Percentiles rank a stretch among this genome's conserved stretches.
These are phyloP conservation scores for Grammothele lineata DNA, from an alignment of 768 basidiomycete species.

Conservation along the genomic window DNA sequence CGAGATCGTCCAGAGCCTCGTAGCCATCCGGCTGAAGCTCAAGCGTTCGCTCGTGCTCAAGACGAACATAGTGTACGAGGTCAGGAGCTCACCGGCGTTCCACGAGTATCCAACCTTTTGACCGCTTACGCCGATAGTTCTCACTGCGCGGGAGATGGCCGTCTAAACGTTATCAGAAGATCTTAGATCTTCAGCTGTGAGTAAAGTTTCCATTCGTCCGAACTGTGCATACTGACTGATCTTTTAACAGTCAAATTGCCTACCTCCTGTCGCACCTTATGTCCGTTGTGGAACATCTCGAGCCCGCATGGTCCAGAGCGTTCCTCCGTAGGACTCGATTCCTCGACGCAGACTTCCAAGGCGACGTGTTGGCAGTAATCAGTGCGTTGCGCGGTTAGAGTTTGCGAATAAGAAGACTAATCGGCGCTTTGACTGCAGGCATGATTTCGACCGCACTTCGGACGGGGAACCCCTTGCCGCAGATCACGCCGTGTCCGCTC, in stretches of 20 bases:
- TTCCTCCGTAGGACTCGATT: slow-evolving; percentile 73
- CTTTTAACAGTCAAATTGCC: slow-evolving; percentile 52
- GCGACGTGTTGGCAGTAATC: slow-evolving; percentile 79
- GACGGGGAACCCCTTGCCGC: slow-evolving; percentile 72
- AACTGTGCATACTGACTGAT: neutral
- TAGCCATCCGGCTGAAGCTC: slow-evolving; percentile 73
- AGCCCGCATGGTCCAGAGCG: slow-evolving; percentile 73
- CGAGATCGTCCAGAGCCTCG: slow-evolving; percentile 57
- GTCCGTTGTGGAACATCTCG: slow-evolving; percentile 68
- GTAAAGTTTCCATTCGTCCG: slow-evolving; percentile 18
- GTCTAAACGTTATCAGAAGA: slow-evolving; percentile 65
- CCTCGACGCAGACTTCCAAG: slow-evolving; percentile 76
- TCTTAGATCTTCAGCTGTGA: slow-evolving; percentile 66
- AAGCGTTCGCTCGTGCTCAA: slow-evolving; percentile 53
- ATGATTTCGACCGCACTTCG: slow-evolving; percentile 76
- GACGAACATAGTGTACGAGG: slow-evolving; percentile 65
- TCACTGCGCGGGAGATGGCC: slow-evolving; percentile 80
- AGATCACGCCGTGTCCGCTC: slow-evolving; percentile 78
- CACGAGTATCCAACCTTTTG: neutral
- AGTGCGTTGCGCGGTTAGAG: slow-evolving; percentile 41
- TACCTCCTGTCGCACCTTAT: slow-evolving; percentile 69
- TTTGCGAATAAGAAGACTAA: too few relatives aligned
- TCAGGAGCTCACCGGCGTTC: slow-evolving; percentile 23
- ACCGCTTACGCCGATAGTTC: slow-evolving; percentile 40
- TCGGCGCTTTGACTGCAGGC: too few relatives aligned